Base-by-base conservation (phyloP, 2,329 filamentous ascomycete genomes). In the Aspergillus glaucus region DNA sequence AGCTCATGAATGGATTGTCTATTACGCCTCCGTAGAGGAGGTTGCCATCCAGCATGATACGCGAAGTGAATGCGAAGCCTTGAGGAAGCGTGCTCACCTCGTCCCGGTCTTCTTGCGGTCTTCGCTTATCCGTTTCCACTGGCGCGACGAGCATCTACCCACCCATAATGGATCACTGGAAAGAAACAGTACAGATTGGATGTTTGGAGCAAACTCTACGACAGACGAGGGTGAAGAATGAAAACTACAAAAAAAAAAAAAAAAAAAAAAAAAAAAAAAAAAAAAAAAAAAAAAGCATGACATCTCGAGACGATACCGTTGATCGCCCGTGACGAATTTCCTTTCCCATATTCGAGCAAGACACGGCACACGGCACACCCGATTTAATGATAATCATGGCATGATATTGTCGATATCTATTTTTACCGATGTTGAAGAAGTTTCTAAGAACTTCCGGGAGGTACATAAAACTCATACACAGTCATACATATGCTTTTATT, bases 1-100 rank as follows among this genome's bases (percentile, higher is more conserved):
- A 71, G 46, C 59, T 69, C n/a, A 70, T 72, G 62, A 68, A 68
- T 49, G 68, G 68, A 6, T 62, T 68, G 45, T 60, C 63, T 5
- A 67, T 69, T 39, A 66, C 65, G 24, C 65, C 66, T 10, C 62
- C 66, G 53, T 57, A 53, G 54, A 53, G 51, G 50, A 50, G 21
- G 47, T 45, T 45, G 46, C 34, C 28, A 44, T 47, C 50, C 43
- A 52, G 50, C 46, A 47, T 50, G 36, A 40, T 37, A 49, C 30
- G 15, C n/a, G 19, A 19, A 39, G 36, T 19, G n/a, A 19, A 39
- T 15, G 36, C 8, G 36, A 39, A 17, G n/a, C 7, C 6, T 2
- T 9, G 36, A 39, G 36, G 19, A 15, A 39, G 10, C 10, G 15
- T 6, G 3, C 36, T 39, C 15, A 19, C 10, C n/a, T 39, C 19